A percentile compares a stretch with the other conserved stretches of the same genome.
phyloP scores from a whole-genome alignment of 2,329 filamentous ascomycete species.

The Scedosporium dehoogii region DNA sequence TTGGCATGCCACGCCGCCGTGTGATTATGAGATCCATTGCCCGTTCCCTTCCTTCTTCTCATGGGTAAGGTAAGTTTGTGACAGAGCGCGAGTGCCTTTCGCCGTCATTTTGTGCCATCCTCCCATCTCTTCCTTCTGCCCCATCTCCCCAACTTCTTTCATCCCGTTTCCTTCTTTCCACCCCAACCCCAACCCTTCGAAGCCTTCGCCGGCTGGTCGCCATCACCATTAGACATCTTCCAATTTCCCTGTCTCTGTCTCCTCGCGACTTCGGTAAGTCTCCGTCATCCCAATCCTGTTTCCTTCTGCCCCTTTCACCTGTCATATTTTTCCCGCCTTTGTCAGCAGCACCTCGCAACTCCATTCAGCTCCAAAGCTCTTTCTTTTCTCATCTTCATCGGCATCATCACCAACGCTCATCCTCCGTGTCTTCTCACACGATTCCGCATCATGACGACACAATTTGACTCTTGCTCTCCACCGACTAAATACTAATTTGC shows the following conservation, averaged over 20 bases:
- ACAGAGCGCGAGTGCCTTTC: constrained; percentile 11
- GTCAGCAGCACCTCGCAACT: constrained; percentile 1
- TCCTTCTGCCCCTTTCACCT: neutral
- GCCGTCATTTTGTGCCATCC: constrained; percentile 8
- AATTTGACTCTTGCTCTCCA: neutral
- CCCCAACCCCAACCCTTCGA: neutral
- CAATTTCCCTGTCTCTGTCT: neutral
- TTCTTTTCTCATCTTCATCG: neutral
- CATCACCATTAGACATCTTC: neutral
- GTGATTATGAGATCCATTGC: constrained; percentile 7
- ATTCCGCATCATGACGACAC: neutral
- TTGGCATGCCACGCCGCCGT: constrained; percentile 8
- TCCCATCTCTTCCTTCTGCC: constrained; percentile 8
- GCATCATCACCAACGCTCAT: constrained; percentile 5
- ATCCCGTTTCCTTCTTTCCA: constrained; percentile 1
- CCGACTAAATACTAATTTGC: neutral
- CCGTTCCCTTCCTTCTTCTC: constrained; percentile 12
- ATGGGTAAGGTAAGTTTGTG: constrained; percentile 13
- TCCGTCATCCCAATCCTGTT: neutral
- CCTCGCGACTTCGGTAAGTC: constrained; percentile 4
- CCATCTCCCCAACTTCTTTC: constrained; percentile 7
- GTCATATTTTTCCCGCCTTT: constrained; percentile 7
- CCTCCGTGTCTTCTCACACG: neutral
- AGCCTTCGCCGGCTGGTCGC: constrained; percentile 1
- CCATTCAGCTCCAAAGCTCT: neutral